Conservation (phyloP, 768 basidiomycete genomes). For the Neoboletus subvelutipes region DNA sequence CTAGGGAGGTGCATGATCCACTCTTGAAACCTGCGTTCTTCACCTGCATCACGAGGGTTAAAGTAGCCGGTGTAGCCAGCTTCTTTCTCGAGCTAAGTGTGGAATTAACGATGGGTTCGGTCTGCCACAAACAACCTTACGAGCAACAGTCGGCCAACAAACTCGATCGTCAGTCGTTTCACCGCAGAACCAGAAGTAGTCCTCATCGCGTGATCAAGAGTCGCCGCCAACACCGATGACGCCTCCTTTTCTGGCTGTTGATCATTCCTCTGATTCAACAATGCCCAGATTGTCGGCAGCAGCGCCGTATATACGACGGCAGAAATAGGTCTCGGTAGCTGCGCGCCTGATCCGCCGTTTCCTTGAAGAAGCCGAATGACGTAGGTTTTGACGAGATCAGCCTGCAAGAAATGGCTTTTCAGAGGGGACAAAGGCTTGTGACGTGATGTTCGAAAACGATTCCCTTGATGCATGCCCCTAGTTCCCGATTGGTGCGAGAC, state of each 20-base stretch:
- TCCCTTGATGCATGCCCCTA: conserved; percentile 4
- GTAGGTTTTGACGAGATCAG: conserved; percentile 56
- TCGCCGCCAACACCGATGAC: conserved; percentile 45
- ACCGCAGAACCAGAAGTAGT: conserved; percentile 57
- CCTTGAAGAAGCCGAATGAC: conserved; percentile 58
- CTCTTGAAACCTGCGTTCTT: conserved; percentile 41
- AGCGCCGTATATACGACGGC: conserved; percentile 61
- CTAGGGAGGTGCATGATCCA: conserved; percentile 82
- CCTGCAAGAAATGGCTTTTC: conserved; percentile 35
- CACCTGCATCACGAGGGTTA: conserved; percentile 31
- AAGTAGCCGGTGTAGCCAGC: conserved; percentile 52
- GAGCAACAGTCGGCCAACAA: conserved; percentile 67
- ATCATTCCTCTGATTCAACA: conserved; percentile 52
- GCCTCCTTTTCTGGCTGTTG: conserved; percentile 16
- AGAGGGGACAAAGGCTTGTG: conserved; percentile 19
- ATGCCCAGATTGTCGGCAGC: conserved; percentile 76
- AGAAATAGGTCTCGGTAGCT: conserved; percentile 52
- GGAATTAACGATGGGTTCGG: conserved; percentile 4
- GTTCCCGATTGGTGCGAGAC: conserved; percentile 21
- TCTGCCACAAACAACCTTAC: conserved; percentile 40
- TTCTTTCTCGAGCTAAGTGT: conserved; percentile 57
- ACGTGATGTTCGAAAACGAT: conserved; percentile 9
- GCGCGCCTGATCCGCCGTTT: conserved; percentile 40
- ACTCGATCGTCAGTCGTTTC: conserved; percentile 71
- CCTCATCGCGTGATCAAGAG: conserved; percentile 64